Evolutionary conservation across 495 filamentous ascomycete species (phyloP), one percentile per base, ranked within the genome.

Genomic region (Barbatosphaeria neglecta): DNA sequence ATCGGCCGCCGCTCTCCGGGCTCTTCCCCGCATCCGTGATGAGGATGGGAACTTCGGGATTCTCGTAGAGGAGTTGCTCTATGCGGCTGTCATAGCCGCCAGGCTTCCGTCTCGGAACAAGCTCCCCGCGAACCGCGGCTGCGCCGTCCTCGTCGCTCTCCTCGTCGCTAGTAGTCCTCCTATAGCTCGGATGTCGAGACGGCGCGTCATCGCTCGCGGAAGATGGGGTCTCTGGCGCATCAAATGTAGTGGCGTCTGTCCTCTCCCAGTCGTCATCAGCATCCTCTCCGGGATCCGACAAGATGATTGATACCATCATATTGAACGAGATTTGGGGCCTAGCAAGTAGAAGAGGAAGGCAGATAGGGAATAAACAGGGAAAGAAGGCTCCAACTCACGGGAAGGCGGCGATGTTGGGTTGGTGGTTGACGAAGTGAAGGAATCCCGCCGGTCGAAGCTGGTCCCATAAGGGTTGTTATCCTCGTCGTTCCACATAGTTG

Each of bases 11-110:
- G 41, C 86, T 90, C 61, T 98, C 92, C 48, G 80, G 71, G 60
- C 89, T 97, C 75, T 98, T 98, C 15, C 93, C 92, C 0, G 93
- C 92, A 56, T 95, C 84, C 1, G 80, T 86, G 50, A 98, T 98
- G 48, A 90, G 55, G 46, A 98, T 94, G 43, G 81, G 79, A 50
- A 92, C 77, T 45, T 90, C 85, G 6, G 86, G 89, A 53, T 94
- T 86, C 67, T 98, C 92, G 60, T 95, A 94, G 31, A 98, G 80
- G 42, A 94, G 87, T 67, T 95, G 90, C 63, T 97, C 90, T 33
- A 97, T 86, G 16, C 93, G 82, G 55, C 90, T 96, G 57, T 89
- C 86, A 57, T 97, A 98, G 15, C 84, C 86, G 43, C 84, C 81
- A 45, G 84, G 86, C 66, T 87, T 92, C 38, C 80, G 77, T 44